Evolutionary conservation across 352 stramenopile species (phyloP), one percentile per base, ranked within the genome.

Genomic region (Globisporangium abappressorium): DNA sequence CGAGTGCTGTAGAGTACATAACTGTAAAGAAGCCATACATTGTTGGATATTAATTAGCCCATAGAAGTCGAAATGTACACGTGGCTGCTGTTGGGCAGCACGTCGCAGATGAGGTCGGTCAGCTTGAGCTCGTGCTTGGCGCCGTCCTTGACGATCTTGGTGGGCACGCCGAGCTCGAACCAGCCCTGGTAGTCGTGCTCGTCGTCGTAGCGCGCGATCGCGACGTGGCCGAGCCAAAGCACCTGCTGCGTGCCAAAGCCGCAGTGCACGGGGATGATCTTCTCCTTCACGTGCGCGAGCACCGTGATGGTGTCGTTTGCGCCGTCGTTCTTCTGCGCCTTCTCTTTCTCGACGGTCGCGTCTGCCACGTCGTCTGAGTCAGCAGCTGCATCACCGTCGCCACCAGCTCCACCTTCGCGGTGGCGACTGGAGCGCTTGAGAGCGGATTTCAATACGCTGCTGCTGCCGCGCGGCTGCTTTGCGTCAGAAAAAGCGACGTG

Each of bases 161-260:
- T 80, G 4, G 79, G 79, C 8, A 86, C 68, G 24, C 85, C 82
- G 6, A 91, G 69, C 47, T 79, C 57, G n/a, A 83, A 54, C 85
- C 85, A 93, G 14, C 85, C 81, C 38, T 87, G 71, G 22, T 69
- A 86, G 2, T 43, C 41, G 15, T n/a, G 54, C 24, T 82, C 74
- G 20, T 91, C 83, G 47, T 86, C 84, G 70, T 84, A 92, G 5
- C 82, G 74, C 53, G 85, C 85, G 70, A 93, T 88, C 24, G 77
- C 84, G 33, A 93, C 84, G 57, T 91, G 72, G 30, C 80, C 85
- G 20, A 93, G 69, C 85, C 85, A 93, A 30, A 82, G 41, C 22
- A 93, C 77, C 58, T 89, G 81, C 66, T 93, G 85, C 33, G 82
- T 92, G 41, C 83, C 84, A 22, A 89, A 90, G 49, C 85, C 84